Evolutionary conservation across 148 eudicot genomes (phyloP).

Genomic region (Oxyria digyna): DNA sequence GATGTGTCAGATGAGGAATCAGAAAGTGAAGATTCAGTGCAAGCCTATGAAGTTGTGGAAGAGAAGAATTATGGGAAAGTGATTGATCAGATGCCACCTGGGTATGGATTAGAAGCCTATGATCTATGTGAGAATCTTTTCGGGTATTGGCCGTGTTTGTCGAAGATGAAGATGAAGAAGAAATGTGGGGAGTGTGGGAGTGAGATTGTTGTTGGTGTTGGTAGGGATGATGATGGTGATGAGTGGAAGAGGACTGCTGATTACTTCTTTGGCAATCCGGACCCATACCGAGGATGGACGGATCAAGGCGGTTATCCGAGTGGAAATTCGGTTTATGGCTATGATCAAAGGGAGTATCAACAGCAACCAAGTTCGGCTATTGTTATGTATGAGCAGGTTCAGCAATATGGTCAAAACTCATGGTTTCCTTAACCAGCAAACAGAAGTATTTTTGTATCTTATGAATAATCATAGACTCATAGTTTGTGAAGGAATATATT

Average conservation of each 20-base stretch:
- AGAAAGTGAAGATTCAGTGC: not conserved
- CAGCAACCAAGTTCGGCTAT: not conserved
- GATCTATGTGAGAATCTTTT: slow-evolving; percentile 69
- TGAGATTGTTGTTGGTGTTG: not conserved
- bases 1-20: slow-evolving; percentile 8
- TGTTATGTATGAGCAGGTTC: not conserved
- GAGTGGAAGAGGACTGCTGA: slow-evolving; percentile 45
- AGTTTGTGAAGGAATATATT: too few relatives aligned
- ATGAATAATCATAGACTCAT: not conserved
- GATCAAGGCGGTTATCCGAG: slow-evolving; percentile 18
- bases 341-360: slow-evolving; percentile 8
- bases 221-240: slow-evolving; percentile 14
- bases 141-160: slow-evolving; percentile 80
- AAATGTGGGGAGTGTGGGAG: slow-evolving; percentile 6
- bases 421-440: not conserved
- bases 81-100: slow-evolving; percentile 28
- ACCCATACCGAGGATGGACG: slow-evolving; percentile 21
- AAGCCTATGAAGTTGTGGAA: slow-evolving; percentile 1
- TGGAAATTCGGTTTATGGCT: slow-evolving; percentile 18
- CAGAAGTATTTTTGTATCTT: not conserved
- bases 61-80: slow-evolving; percentile 13
- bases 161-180: slow-evolving; percentile 19
- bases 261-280: slow-evolving; percentile 61
- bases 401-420: not conserved
- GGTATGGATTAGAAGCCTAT: slow-evolving; percentile 42